These are phyloP conservation scores for Starmera quercuum DNA, from an alignment of 805 yeast species.

Conservation along the genomic window DNA sequence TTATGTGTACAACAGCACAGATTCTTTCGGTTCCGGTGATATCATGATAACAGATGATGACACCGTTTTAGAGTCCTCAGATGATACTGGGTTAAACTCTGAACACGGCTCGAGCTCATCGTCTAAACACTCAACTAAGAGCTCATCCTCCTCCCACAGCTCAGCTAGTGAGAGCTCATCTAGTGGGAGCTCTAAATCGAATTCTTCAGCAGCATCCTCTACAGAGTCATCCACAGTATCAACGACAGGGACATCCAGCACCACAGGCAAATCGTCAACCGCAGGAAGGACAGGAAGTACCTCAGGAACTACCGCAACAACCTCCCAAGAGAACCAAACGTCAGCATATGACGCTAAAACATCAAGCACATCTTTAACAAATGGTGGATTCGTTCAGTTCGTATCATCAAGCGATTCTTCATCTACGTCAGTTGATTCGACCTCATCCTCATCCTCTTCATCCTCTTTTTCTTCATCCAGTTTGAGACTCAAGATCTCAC, in stretches of 20 bases:
- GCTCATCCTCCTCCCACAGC: constrained; percentile 4
- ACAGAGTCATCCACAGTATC: not conserved
- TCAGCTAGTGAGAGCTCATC: constrained; percentile 1
- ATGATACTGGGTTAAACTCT: constrained; percentile 62
- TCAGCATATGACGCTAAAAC: no score
- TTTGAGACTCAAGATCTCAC: no score
- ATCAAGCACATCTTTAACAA: not conserved
- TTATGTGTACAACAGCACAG: constrained; percentile 45
- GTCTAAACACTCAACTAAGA: constrained; percentile 11
- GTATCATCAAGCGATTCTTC: not conserved
- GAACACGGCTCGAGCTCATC: constrained; percentile 20
- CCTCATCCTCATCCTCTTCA: no score
- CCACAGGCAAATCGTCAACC: not conserved
- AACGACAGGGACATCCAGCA: constrained; percentile 2
- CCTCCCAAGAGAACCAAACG: not conserved
- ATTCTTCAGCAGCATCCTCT: constrained; percentile 5
- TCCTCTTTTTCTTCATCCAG: no score
- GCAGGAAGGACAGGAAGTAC: not conserved
- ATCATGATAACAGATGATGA: constrained; percentile 56
- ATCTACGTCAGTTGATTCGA: no score
- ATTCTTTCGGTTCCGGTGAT: constrained; percentile 38
- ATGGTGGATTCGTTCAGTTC: constrained; percentile 4
- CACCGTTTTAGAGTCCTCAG: constrained; percentile 51
- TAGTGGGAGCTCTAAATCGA: not conserved
- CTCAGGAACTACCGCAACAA: not conserved